phyloP scores from a whole-genome alignment of 495 filamentous ascomycete species.

The Penicillium paxilli region DNA sequence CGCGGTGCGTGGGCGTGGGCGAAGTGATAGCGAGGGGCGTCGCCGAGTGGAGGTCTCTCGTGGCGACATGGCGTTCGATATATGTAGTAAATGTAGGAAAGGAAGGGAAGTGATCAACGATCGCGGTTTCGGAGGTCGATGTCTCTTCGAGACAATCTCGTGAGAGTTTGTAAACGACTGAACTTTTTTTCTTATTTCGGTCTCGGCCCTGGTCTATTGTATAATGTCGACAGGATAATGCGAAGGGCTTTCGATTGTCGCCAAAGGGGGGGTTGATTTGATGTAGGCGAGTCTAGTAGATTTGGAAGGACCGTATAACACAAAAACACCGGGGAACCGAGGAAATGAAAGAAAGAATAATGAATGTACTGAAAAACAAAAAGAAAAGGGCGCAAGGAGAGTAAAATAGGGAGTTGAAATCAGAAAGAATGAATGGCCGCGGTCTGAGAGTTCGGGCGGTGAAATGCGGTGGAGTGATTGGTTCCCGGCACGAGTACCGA shows the following conservation, averaged over 20 bases:
- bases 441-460: conserved; percentile 29
- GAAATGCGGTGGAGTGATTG: conserved; percentile 23
- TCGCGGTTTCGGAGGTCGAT: neutral
- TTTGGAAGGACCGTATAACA: conserved; percentile 4
- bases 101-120: conserved; percentile 2
- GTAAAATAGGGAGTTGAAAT: conserved; percentile 22
- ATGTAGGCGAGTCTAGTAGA: conserved; percentile 9
- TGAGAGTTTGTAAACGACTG: neutral
- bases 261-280: neutral
- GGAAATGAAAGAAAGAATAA: conserved; percentile 6
- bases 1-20: conserved; percentile 36
- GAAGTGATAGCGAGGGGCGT: conserved; percentile 39
- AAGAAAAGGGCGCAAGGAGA: conserved; percentile 13
- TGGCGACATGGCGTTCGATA: conserved; percentile 35
- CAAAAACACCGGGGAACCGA: conserved; percentile 13
- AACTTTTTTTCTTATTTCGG: too few relatives aligned
- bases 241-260: neutral
- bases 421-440: conserved; percentile 13
- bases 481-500: neutral
- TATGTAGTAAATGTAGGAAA: neutral
- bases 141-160: neutral
- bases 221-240: conserved; percentile 2
- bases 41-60: conserved; percentile 36
- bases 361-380: conserved; percentile 8
- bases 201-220: conserved; percentile 6